These are phyloP conservation scores for Lepidium campestre DNA, from an alignment of 441 rosid species.

Conservation along the genomic window DNA sequence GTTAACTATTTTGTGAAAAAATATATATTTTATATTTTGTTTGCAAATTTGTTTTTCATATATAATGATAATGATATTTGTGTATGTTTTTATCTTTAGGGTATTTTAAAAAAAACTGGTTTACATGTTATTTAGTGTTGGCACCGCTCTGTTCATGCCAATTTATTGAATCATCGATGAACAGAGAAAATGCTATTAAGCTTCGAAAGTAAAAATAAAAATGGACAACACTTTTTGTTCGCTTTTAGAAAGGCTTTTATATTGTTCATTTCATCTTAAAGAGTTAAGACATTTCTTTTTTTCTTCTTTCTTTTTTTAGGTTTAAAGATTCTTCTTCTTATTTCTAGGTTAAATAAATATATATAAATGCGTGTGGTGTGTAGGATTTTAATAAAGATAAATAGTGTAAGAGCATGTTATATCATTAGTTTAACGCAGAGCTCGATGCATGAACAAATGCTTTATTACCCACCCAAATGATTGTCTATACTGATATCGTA, in stretches of 20 bases:
- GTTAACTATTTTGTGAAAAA: no score
- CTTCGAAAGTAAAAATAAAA: neutral
- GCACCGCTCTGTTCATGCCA: neutral
- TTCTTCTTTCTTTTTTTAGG: no score
- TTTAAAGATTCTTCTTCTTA: neutral
- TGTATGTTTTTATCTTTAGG: no score
- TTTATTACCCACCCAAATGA: constrained; percentile 16
- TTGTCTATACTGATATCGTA: constrained; percentile 11
- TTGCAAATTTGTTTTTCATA: no score
- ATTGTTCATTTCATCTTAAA: neutral
- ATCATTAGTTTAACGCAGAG: constrained; percentile 19
- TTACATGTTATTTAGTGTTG: no score
- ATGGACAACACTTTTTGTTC: constrained; percentile 10
- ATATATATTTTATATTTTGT: no score
- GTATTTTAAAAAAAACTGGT: no score
- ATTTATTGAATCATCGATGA: neutral
- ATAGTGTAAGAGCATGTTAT: neutral
- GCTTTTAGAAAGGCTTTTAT: constrained; percentile 13
- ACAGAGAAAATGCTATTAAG: neutral
- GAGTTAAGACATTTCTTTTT: neutral
- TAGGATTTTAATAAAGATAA: neutral
- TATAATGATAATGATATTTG: no score
- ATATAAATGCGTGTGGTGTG: neutral
- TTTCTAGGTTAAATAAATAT: neutral
- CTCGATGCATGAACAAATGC: constrained; percentile 28